Evolutionary conservation across 2,329 filamentous ascomycete genomes (phyloP).

Genomic region (Podosphaera fusca): DNA sequence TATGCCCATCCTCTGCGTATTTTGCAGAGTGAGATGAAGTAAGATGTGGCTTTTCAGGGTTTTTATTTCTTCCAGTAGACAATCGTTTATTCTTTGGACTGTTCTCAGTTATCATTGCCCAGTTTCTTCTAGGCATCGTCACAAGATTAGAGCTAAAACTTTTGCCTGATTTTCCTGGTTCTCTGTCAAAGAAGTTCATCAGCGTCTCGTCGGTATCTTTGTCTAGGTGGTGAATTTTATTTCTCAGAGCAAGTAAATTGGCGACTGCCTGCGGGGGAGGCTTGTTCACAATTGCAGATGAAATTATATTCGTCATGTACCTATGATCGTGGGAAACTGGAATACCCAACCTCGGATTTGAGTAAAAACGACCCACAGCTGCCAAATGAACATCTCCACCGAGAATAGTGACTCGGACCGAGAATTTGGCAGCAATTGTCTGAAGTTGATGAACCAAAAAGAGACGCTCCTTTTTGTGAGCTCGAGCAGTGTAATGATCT

Average conservation of each 20-base stretch:
- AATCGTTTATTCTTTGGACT: conserved; percentile 28
- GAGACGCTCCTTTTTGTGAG: conserved; percentile 74
- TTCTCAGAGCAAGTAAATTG: conserved; percentile 73
- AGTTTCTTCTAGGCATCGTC: conserved; percentile 85
- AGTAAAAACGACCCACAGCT: conserved; percentile 84
- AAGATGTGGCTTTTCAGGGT: conserved; percentile 2
- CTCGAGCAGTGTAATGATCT: conserved; percentile 75
- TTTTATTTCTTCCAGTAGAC: neutral
- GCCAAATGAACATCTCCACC: conserved; percentile 87
- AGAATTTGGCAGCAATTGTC: conserved; percentile 61
- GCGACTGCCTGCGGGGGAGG: conserved; percentile 72
- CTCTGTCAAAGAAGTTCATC: conserved; percentile 74
- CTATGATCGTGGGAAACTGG: conserved; percentile 64
- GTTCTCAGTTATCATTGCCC: conserved; percentile 76
- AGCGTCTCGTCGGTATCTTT: conserved; percentile 72
- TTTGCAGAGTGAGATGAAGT: neutral
- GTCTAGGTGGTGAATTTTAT: conserved; percentile 54
- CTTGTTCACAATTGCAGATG: conserved; percentile 88
- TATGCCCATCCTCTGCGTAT: conserved; percentile 38
- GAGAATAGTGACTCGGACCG: conserved; percentile 73
- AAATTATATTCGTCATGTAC: conserved; percentile 89
- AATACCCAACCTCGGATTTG: conserved; percentile 57
- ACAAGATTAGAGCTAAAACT: conserved; percentile 55
- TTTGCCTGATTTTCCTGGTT: conserved; percentile 58
- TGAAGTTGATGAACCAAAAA: conserved; percentile 63